Base-by-base conservation (phyloP, 345 rosid genomes). In the Acer yangbiense region DNA sequence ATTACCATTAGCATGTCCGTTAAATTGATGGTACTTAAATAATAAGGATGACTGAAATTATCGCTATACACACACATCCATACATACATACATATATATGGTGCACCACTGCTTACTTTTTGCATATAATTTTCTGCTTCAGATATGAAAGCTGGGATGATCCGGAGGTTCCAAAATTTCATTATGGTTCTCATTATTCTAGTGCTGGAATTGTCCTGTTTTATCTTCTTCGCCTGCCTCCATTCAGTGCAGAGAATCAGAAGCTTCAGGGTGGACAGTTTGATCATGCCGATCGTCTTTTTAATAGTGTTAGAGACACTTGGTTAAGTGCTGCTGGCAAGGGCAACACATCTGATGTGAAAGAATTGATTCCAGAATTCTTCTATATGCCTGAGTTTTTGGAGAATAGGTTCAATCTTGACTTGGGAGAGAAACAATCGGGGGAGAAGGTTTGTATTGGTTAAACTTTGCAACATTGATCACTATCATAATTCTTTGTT, bases 61-160 rank as follows among this genome's bases (percentile, higher is more conserved):
- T 60, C 64, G 11, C 46, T 43, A 43, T 2, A 43, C 46, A 43
- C 46, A 32, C 11, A 43, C 46, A 43, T 2, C 1, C 46, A 43
- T 43, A 0, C 46, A 43, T 43, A 8, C 46, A 43, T 43, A 43
- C 9, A 43, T 43, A 9, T 43, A 64, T 71, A n/a, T 62, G 25
- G 5, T 61, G 29, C 41, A 52, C 14, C 25, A 61, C 32, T 67
- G 63, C 71, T 67, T 27, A 52, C 46, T 18, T 78, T 44, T 41
- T 6, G n/a, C 48, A 52, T 77, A 44, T 71, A 29, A 72, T 69
- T 75, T 66, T 74, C 54, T 29, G n/a, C 83, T 83, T 80, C 92
- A 97, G 99, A 85, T 94, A 90, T 71, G 97, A 94, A 83, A 91
- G 98, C 85, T 97, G 98, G 98, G 99, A 97, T 89, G 99, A 97